phyloP scores from a whole-genome alignment of 1,284 basidiomycete species.

The Apiotrichum brassicae region DNA sequence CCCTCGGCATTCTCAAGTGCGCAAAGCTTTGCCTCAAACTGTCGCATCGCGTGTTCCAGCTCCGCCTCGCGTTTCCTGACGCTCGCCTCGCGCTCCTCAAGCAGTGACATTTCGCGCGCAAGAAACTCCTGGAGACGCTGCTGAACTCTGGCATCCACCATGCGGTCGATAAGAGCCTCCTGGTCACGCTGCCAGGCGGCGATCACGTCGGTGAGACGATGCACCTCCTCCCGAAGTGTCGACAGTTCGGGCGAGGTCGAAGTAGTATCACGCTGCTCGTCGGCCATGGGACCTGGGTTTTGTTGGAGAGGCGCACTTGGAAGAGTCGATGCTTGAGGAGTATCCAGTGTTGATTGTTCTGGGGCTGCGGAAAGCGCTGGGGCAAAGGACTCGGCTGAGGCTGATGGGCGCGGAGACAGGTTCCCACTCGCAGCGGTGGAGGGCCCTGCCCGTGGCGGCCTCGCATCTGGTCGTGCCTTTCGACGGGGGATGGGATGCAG shows the following conservation, averaged over 20 bases:
- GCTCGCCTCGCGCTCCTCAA: constrained; percentile 12
- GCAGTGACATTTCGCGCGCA: background rate
- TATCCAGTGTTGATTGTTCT: too few relatives aligned
- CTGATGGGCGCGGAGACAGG: too few relatives aligned
- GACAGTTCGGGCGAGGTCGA: background rate
- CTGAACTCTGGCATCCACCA: background rate
- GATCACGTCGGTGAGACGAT: background rate
- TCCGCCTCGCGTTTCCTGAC: constrained; percentile 20
- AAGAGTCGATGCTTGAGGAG: too few relatives aligned
- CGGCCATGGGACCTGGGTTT: background rate
- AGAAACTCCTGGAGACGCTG: background rate
- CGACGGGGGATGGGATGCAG: background rate
- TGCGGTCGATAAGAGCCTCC: background rate
- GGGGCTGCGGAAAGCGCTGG: too few relatives aligned
- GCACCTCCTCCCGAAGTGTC: background rate
- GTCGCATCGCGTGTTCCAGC: constrained; percentile 6
- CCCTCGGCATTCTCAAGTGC: too few relatives aligned
- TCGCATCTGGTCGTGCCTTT: background rate
- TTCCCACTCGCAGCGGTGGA: too few relatives aligned
- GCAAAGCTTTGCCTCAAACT: background rate
- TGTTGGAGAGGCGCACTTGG: background rate
- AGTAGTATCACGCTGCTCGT: background rate
- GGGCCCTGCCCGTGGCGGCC: too few relatives aligned
- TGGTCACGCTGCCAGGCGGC: background rate
- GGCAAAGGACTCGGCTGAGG: too few relatives aligned